Conservation (phyloP, 768 basidiomycete genomes). For the Pluteus cervinus region DNA sequence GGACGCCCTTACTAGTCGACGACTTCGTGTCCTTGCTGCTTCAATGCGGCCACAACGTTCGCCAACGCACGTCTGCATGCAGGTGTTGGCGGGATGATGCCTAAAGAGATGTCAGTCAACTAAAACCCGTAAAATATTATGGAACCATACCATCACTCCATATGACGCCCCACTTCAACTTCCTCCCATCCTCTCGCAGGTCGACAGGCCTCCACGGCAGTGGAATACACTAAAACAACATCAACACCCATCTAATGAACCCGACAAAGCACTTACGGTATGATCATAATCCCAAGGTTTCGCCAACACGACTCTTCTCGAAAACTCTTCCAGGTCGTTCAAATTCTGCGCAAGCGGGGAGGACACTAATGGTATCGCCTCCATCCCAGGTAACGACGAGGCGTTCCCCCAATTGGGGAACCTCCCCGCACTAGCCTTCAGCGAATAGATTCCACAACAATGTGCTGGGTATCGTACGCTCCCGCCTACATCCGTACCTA, state of each 20-base stretch:
- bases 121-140: constrained; percentile 1
- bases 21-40: constrained; percentile 57
- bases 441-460: constrained; percentile 63
- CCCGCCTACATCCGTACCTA: constrained; percentile 72
- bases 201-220: constrained; percentile 43
- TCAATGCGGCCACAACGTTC: constrained; percentile 44
- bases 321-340: constrained; percentile 59
- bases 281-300: constrained; percentile 68
- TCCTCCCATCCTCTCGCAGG: constrained; percentile 40
- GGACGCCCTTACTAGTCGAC: constrained; percentile 53
- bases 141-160: constrained; percentile 52
- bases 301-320: constrained; percentile 53
- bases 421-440: constrained; percentile 54
- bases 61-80: constrained; percentile 55
- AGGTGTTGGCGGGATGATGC: constrained; percentile 53
- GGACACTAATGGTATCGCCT: constrained; percentile 46
- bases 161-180: constrained; percentile 56
- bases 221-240: constrained; percentile 35
- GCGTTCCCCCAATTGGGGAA: constrained; percentile 47
- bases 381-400: constrained; percentile 46
- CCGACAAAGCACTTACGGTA: constrained; percentile 32
- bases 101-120: constrained; percentile 22
- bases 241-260: background rate
- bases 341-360: constrained; percentile 61
- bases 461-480: constrained; percentile 70